Base-by-base conservation (phyloP, 2,329 filamentous ascomycete genomes). In the Cladorrhinum sp. region DNA sequence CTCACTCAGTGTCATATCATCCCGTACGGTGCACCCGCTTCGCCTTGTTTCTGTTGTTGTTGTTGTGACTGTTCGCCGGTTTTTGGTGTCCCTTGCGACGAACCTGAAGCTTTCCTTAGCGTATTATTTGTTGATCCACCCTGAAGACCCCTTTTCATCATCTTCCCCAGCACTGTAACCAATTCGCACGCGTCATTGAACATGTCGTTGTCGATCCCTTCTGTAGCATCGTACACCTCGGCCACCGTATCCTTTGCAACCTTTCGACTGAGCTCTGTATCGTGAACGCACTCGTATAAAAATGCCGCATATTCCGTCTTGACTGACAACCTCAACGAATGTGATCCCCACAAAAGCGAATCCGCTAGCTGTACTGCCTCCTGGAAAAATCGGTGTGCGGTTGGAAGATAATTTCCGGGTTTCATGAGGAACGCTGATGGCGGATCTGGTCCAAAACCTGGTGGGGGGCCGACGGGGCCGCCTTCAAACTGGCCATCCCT, bases 251-350 rank as follows among this genome's bases (percentile, higher is more conserved):
- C 83, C 69, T 91, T 89, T 10, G 95, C 93, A 13, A 97, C 75
- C 57, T 84, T 83, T 29, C 93, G 84, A 55, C 91, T 92, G 36
- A 81, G 85, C 22, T 93, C 87, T 51, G 84, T 80, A 68, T 98
- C 92, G 71, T 95, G 91, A 2, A 91, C 81, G 70, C 93, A 98
- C 71, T 98, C 95, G 78, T 93, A 97, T 1, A 97, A 78, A 72
- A 97, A 99, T 0, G 93, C 93, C 13, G 90, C 86, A 72, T 96
- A 96, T 73, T 99, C 95, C 1, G 96, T 89, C 69, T 95, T 95
- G 56, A 96, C 89, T 0, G 91, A 96, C 0, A 99, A 79, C 1
- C 93, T 88, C 16, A 99, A 78, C 0, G 95, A 95, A 71, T 98
- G 92, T 0, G 91, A 96, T 2, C 93, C 92, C 73, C 92, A 91